Base-by-base conservation (phyloP, 2,329 filamentous ascomycete species). In the Daldinia eschscholtzii region DNA sequence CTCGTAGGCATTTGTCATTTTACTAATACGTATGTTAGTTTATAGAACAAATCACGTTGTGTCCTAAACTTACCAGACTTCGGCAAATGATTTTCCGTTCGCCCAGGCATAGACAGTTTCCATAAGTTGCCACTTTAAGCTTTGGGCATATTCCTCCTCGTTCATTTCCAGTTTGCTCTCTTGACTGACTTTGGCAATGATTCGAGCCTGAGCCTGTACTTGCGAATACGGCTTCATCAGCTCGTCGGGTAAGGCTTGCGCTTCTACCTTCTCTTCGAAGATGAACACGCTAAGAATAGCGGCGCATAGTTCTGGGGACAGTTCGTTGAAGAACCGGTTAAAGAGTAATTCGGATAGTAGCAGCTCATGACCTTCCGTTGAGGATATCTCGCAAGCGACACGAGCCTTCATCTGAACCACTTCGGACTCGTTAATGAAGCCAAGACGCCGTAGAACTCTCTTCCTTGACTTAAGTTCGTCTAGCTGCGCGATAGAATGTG, bases 1-100 rank as follows among this genome's bases (percentile, higher is more conserved):
- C 83, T 99, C 96, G 81, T 98, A 99, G 30, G 95, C 93, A 76
- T 98, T 95, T 30, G 96, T 98, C 94, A 99, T 98, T 93, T 97
- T 97, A 83, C 95, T 97, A 71, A 6, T 55, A 28, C 55, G 46
- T 56, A 48, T 76, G 72, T 79, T 57, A 79, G 76, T 39, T 35
- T 48, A 62, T 39, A 33, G 37, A 44, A 63, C 6, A 63, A 41
- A 55, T 33, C 41, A 23, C n/a, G 18, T 28, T 9, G 53, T 57
- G 10, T n/a, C 13, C 35, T 60, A 33, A 52, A 88, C 93, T 78
- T 88, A 97, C 95, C 96, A 98, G 70, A 99, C 98, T 74, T 97
- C 91, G 0, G 92, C 89, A 83, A 99, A 99, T 0, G 92, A 90
- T 74, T 92, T 92, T 57, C 95, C 96, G 73, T 96, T 92, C 4